Base-by-base conservation (phyloP, 2,329 filamentous ascomycete genomes). In the Nemania sp. region DNA sequence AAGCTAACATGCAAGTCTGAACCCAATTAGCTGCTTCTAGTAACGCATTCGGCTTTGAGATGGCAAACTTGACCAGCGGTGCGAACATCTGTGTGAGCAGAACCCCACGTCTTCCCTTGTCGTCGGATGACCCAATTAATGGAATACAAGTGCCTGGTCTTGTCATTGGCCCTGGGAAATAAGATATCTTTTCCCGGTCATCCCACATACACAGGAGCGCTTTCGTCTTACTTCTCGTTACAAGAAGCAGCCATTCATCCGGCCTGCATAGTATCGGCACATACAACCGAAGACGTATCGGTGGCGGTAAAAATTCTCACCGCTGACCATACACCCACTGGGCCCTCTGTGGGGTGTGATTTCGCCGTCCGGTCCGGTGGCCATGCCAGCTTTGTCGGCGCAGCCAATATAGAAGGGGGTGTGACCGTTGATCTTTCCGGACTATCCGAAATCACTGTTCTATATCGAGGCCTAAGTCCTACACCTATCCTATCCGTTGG, bases 311-410 rank as follows among this genome's bases (percentile, higher is more conserved):
- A 14, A 28, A 30, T 42, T 5, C 23, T 42, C 23, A 42, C 37
- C 12, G 12, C 4, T 26, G 37, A 8, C 37, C 8, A 8, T 39
- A 14, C 17, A 6, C 17, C 20, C 5, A 6, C 37, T 14, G 9
- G 22, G 37, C 7, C 20, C 8, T 40, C 8, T n/a, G 12, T 6
- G 23, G 24, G 42, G 19, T 33, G 42, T 19, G 5, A 6, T 3
- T 46, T 46, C 22, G 41, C 43, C 11, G 19, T 46, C 30, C 30
- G 43, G 12, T 34, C 30, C 14, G 43, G 43, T 11, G 43, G 43
- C 11, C 43, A 46, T 26, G 12, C 43, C 3, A 12, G 9, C 20
- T 23, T 36, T 9, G 19, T 7, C 20, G 30, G 43, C 3, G 43
- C 43, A 9, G 31, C 28, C 11, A 46, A 46, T 17, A 22, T 22